phyloP scores from a whole-genome alignment of 257 asterid species.

The Solanum etuberosum region DNA sequence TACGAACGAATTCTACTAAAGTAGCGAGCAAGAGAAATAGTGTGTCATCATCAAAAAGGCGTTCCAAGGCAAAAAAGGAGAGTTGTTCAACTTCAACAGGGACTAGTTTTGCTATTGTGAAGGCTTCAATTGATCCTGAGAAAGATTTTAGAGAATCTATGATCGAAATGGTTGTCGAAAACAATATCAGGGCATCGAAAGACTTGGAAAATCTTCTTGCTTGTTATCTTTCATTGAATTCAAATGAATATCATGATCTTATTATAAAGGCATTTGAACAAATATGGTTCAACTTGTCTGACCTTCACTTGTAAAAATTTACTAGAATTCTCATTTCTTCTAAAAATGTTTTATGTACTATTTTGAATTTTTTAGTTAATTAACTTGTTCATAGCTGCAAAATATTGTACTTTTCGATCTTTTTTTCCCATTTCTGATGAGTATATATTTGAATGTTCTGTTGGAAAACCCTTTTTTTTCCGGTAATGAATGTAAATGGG shows the following conservation, averaged over 20 bases:
- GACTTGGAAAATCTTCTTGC: slow-evolving; percentile 84
- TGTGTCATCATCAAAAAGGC: slow-evolving; percentile 14
- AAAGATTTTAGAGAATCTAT: slow-evolving; percentile 79
- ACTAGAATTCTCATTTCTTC: not conserved
- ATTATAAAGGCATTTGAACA: slow-evolving; percentile 79
- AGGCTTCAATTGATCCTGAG: slow-evolving; percentile 76
- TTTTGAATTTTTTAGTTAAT: not conserved
- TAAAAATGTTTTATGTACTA: not conserved
- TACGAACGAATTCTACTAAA: slow-evolving; percentile 36
- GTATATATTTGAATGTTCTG: not conserved
- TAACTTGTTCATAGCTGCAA: not conserved
- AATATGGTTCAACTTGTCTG: slow-evolving; percentile 65
- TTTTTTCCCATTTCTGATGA: not conserved
- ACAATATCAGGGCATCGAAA: slow-evolving; percentile 50
- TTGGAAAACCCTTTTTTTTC: not conserved
- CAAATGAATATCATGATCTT: slow-evolving; percentile 57
- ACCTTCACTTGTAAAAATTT: not conserved
- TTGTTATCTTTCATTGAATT: slow-evolving; percentile 69
- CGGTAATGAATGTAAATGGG: not conserved
- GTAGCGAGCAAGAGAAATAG: slow-evolving; percentile 24
- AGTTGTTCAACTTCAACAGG: slow-evolving; percentile 18
- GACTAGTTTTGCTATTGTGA: slow-evolving; percentile 69
- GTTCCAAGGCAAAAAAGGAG: slow-evolving; percentile 6
- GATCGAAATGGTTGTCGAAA: slow-evolving; percentile 89
- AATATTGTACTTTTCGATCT: not conserved